These are phyloP conservation scores for Linnemannia elongata DNA, from an alignment of 192 early-diverging fungal genomes.

Conservation along the genomic window DNA sequence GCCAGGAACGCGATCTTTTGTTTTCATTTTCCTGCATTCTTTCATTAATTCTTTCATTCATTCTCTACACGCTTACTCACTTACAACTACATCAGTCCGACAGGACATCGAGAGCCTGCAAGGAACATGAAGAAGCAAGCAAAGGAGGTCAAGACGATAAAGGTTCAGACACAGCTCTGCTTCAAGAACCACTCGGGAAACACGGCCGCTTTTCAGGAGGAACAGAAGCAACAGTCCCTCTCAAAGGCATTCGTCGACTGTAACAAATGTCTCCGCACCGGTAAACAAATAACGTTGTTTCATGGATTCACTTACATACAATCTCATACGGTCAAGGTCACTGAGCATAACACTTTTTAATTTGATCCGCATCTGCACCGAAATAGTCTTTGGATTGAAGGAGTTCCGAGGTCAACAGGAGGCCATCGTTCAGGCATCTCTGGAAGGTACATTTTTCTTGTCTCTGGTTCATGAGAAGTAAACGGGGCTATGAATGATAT, in stretches of 20 bases:
- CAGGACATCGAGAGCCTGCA: not conserved
- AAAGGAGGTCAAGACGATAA: not conserved
- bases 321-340: not conserved
- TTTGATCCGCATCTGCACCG: not conserved
- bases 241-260: conserved; percentile 14
- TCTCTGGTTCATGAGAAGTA: not conserved
- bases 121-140: not conserved
- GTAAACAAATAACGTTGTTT: not conserved
- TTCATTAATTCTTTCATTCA: not conserved
- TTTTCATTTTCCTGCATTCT: not conserved
- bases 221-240: conserved; percentile 4
- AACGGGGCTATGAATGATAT: not conserved
- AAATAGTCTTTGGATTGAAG: conserved; percentile 30
- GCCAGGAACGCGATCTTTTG: not conserved
- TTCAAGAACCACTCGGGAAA: conserved; percentile 46
- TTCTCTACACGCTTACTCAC: not conserved
- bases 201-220: conserved; percentile 12
- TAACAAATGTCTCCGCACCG: conserved; percentile 33
- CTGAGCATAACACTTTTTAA: not conserved
- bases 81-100: no score
- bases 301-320: not conserved
- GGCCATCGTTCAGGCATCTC: conserved; percentile 18
- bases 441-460: conserved; percentile 30
- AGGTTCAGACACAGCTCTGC: conserved; percentile 30
- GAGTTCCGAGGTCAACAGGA: conserved; percentile 43